phyloP scores from a whole-genome alignment of 371 early-diverging fungal species.

The Lichtheimia corymbifera region DNA sequence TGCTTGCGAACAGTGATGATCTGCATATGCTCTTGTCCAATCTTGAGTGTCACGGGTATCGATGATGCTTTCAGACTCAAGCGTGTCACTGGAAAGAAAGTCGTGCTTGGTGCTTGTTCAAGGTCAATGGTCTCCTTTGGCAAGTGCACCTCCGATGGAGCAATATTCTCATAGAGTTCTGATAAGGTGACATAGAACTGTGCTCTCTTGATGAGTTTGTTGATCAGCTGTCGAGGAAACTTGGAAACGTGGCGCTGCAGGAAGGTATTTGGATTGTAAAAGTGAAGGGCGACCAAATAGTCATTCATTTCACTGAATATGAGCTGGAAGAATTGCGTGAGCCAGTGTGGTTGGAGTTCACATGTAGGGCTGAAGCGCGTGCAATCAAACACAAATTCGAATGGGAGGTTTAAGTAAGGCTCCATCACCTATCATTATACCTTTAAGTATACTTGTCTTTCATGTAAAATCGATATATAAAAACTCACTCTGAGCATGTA shows the following conservation, averaged over 20 bases:
- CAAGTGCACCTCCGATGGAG: conserved; percentile 67
- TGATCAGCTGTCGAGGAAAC: conserved; percentile 55
- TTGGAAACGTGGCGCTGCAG: conserved; percentile 68
- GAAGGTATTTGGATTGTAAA: conserved; percentile 79
- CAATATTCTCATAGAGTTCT: conserved; percentile 71
- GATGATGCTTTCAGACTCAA: conserved; percentile 36
- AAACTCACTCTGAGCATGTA: conserved; percentile 67
- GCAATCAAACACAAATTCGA: conserved; percentile 81
- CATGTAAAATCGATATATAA: no score
- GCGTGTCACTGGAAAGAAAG: conserved; percentile 64
- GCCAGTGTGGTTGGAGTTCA: conserved; percentile 77
- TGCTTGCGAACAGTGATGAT: conserved; percentile 70
- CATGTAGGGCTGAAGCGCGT: conserved; percentile 76
- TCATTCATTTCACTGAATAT: conserved; percentile 65
- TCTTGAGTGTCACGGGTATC: conserved; percentile 78
- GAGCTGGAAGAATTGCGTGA: conserved; percentile 74
- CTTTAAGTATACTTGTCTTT: no score
- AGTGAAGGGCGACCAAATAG: conserved; percentile 54
- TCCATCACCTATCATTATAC: conserved; percentile 48
- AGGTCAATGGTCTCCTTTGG: conserved; percentile 75
- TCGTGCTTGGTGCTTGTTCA: conserved; percentile 66
- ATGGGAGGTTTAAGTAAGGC: conserved; percentile 61
- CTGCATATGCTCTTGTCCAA: conserved; percentile 83
- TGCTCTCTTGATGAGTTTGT: conserved; percentile 61
- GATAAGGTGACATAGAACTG: conserved; percentile 62